phyloP scores from a whole-genome alignment of 2,329 filamentous ascomycete species.

The Endocalyx cinctus region DNA sequence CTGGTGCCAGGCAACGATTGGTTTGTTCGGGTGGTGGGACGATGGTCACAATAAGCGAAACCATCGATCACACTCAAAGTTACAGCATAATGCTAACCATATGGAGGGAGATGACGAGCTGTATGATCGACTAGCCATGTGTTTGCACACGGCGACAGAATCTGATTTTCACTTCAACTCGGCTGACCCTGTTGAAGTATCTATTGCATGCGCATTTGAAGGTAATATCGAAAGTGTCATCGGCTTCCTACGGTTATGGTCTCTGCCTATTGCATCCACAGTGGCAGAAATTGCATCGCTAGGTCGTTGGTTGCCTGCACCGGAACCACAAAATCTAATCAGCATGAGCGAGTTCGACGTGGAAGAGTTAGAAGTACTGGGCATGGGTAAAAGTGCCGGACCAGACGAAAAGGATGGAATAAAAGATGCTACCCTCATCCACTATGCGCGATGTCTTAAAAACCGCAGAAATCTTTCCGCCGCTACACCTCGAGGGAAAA shows the following conservation, averaged over 20 bases:
- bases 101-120: conserved; percentile 55
- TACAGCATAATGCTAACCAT: too few species aligned
- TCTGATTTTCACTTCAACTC: conserved; percentile 75
- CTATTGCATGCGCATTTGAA: conserved; percentile 76
- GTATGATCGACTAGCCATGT: conserved; percentile 64
- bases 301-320: conserved; percentile 73
- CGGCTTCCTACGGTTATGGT: conserved; percentile 72
- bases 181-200: conserved; percentile 72
- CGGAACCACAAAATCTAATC: conserved; percentile 48
- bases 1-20: conserved; percentile 86
- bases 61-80: conserved; percentile 31
- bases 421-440: conserved; percentile 73
- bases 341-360: conserved; percentile 67
- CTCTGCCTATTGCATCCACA: conserved; percentile 70
- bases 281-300: conserved; percentile 81
- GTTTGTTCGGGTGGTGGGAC: conserved; percentile 88
- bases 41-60: conserved; percentile 52
- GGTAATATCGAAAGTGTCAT: conserved; percentile 74
- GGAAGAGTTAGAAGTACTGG: conserved; percentile 81
- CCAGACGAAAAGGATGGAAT: conserved; percentile 59
- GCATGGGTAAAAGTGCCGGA: conserved; percentile 51
- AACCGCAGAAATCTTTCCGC: conserved; percentile 46
- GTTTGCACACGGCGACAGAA: conserved; percentile 64
- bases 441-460: conserved; percentile 68
- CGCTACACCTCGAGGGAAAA: conserved; percentile 23